Evolutionary conservation across 192 early-diverging fungal genomes (phyloP).

Genomic region (Umbelopsis sp.): DNA sequence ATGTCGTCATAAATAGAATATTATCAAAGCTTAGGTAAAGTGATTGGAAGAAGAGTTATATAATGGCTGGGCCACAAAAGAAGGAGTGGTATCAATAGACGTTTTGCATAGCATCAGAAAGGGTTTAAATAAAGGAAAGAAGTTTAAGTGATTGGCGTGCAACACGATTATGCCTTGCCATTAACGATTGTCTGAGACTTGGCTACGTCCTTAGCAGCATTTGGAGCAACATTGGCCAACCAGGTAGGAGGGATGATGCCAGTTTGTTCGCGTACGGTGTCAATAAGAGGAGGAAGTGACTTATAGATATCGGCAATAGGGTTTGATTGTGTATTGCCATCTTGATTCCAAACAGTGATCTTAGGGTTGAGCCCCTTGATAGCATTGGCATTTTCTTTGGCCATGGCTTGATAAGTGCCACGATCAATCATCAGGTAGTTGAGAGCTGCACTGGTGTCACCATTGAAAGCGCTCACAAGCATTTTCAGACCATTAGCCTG

Average conservation of each 20-base stretch:
- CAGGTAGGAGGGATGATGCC: conserved; percentile 44
- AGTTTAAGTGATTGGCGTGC: background rate
- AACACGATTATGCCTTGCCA: background rate
- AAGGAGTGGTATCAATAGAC: too few species aligned
- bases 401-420: conserved; percentile 49
- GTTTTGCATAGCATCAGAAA: too few species aligned
- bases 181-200: background rate
- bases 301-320: conserved; percentile 47
- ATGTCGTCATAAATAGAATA: too few species aligned
- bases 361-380: conserved; percentile 54
- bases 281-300: conserved; percentile 42
- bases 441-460: conserved; percentile 35
- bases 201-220: background rate
- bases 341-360: conserved; percentile 52
- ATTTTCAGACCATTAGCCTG: conserved; percentile 47
- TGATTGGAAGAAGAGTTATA: too few species aligned
- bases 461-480: conserved; percentile 31
- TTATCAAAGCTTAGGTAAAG: too few species aligned
- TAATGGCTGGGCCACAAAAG: too few species aligned
- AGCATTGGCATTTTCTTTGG: conserved; percentile 51
- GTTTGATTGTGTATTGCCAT: conserved; percentile 25
- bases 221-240: background rate
- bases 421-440: conserved; percentile 57
- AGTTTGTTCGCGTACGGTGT: conserved; percentile 49
- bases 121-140: background rate